Base-by-base conservation (phyloP, 169 alveolate genomes). In the Plasmodium reichenowi region DNA sequence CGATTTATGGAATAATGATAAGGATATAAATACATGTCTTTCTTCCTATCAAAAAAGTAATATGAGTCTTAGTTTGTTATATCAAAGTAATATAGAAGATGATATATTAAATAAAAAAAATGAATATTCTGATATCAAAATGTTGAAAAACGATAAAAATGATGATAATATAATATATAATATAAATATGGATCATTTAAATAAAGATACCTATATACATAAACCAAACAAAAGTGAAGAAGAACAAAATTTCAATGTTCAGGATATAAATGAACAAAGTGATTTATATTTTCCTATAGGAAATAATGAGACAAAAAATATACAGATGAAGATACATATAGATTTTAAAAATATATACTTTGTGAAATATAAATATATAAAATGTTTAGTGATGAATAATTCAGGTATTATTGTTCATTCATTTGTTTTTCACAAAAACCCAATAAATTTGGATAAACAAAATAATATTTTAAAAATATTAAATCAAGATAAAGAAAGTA, bases 331-430 rank as follows among this genome's bases (percentile, higher is more conserved):
- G 38, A 66, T 78, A 66, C 32, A 50, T 29, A 58, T 78, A 78
- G 50, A 15, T n/a, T 52, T 78, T 29, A 78, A 78, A 78, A 78
- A 78, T 52, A 78, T 78, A 5, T 78, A 78, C 12, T 78, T 78
- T 58, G 76, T 67, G 26, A 78, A 78, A 13, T 78, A 78, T 48
- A 78, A 78, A 24, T 32, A 45, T 52, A 71, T 78, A 13, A 78
- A 78, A 78, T 78, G 89, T 78, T 75, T 78, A 59, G 89, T 78
- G 29, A 78, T 73, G 24, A 64, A 78, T 22, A 78, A 66, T 32
- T 78, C 89, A 10, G 89, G 89, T 29, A 38, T 43, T 24, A 20
- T 78, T 52, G 70, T 78, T 3, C 70, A 78, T 15, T 50, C 89
- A 20, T 78, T 63, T n/a, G 29, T 38, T 9, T 78, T 78, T 78